Evolutionary conservation across 768 basidiomycete species (phyloP), one percentile per base, ranked within the genome.

Genomic region (Panellus pusillus): DNA sequence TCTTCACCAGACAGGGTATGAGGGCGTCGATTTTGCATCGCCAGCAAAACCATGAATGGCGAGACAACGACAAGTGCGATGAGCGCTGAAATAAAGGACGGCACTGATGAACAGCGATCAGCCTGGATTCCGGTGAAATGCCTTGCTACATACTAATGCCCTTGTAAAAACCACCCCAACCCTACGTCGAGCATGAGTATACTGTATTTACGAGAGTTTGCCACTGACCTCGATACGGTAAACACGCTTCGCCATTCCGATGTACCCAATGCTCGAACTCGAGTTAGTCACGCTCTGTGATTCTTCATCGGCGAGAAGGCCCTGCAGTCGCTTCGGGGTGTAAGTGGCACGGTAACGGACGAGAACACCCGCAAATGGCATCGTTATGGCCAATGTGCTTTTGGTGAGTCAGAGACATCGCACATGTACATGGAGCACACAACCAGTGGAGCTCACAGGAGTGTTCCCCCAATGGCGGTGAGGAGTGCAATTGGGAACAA

Each of bases 291-390:
- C 12, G 17, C 20, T 19, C 24, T 38, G 39, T 3, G 29, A 24
- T 12, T 28, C 17, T 24, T 50, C 49, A n/a, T 42, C 39, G 31
- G 49, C 19, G n/a, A 50, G 49, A 29, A n/a, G 12, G 14, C n/a
- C 39, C 9, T 50, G 39, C 20, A 40, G 39, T 12, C 12, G 20
- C 18, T 41, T 11, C 8, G 49, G 49, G 9, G 49, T 42, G 17
- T 50, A 42, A 15, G 39, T 50, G 4, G 49, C 49, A 28, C 49
- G 49, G 49, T 41, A 50, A n/a, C 49, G 49, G 24, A 50, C 39
- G 40, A 50, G 49, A 9, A 32, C 40, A 24, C 49, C 29, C 15
- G 40, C 20, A n/a, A 50, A 50, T n/a, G 49, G 49, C 49, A 50
- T 50, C 39, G 15, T 39, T 12, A 50, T 31, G 15, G 39, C 27